A percentile compares a stretch with the other conserved stretches of the same genome.
phyloP scores from a whole-genome alignment of 2,329 filamentous ascomycete species.

The Clonostachys rhizophaga region DNA sequence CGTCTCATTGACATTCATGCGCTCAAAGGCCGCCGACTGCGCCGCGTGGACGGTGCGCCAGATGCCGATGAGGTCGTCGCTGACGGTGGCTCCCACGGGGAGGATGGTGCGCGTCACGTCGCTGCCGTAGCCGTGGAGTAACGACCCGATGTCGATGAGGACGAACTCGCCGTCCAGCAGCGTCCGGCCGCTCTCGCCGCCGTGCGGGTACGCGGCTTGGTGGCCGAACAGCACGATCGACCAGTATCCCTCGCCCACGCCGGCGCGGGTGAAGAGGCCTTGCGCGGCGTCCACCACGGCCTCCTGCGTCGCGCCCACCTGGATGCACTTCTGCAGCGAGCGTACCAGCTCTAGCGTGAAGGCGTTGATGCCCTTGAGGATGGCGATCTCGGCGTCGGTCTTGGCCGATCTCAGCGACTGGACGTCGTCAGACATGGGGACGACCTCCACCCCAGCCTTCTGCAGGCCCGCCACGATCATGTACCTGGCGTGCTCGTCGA shows the following conservation, averaged over 20 bases:
- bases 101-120: neutral
- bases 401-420: slow-evolving; percentile 57
- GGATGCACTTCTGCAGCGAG: slow-evolving; percentile 50
- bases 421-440: slow-evolving; percentile 47
- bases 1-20: slow-evolving; percentile 43
- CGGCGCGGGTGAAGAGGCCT: no score
- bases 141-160: slow-evolving; percentile 53
- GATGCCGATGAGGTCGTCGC: slow-evolving; percentile 18
- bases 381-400: slow-evolving; percentile 47
- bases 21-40: slow-evolving; percentile 47
- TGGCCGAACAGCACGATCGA: slow-evolving; percentile 60
- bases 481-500: slow-evolving; percentile 61
- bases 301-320: slow-evolving; percentile 50
- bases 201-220: slow-evolving; percentile 47
- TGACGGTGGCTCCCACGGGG: no score
- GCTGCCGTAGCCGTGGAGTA: neutral
- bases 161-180: slow-evolving; percentile 51
- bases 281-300: slow-evolving; percentile 43
- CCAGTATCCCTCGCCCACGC: slow-evolving; percentile 44
- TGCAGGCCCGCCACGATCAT: slow-evolving; percentile 55
- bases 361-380: slow-evolving; percentile 58
- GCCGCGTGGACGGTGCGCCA: slow-evolving; percentile 61
- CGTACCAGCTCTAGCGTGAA: slow-evolving; percentile 57
- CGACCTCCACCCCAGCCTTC: slow-evolving; percentile 47
- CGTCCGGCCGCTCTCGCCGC: slow-evolving; percentile 44